Conservation (phyloP, 495 filamentous ascomycete genomes). For the Trypethelium eluteriae region DNA sequence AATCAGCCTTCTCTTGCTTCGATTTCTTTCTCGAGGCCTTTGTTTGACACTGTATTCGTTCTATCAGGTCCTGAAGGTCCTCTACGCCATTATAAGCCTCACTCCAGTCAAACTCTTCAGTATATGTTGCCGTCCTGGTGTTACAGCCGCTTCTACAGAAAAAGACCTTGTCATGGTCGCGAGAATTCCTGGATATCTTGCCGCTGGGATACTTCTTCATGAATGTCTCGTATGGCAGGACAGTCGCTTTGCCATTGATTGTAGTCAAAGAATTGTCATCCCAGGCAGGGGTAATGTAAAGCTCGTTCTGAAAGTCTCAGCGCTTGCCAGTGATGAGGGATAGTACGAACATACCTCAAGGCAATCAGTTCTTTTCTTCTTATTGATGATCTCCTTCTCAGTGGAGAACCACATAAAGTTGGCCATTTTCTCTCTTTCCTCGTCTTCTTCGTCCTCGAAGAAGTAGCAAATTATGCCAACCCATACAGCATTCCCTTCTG, state of each 20-base stretch:
- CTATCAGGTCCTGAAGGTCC: constrained; percentile 55
- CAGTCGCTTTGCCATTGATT: constrained; percentile 77
- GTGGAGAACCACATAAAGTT: constrained; percentile 71
- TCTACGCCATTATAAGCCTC: constrained; percentile 60
- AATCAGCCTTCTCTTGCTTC: constrained; percentile 35
- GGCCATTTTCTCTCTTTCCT: constrained; percentile 27
- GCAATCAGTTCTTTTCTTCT: constrained; percentile 76
- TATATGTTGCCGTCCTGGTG: constrained; percentile 80
- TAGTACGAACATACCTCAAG: constrained; percentile 45
- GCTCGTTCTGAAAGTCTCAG: constrained; percentile 56
- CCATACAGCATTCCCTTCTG: constrained; percentile 81
- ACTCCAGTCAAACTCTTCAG: constrained; percentile 88
- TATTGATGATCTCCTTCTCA: constrained; percentile 74
- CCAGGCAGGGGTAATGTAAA: constrained; percentile 79
- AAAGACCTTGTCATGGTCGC: constrained; percentile 80
- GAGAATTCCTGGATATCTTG: constrained; percentile 61
- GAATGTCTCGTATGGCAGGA: constrained; percentile 67
- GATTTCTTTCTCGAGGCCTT: constrained; percentile 55
- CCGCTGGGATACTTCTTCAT: constrained; percentile 64
- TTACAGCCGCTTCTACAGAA: constrained; percentile 85
- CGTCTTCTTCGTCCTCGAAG: constrained; percentile 43
- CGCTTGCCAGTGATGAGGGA: neutral
- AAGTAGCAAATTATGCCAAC: constrained; percentile 82
- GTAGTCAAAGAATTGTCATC: constrained; percentile 80
- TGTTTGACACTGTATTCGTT: constrained; percentile 61